These are phyloP conservation scores for Fallopia convolvulus DNA, from an alignment of 148 eudicot species.

Conservation along the genomic window DNA sequence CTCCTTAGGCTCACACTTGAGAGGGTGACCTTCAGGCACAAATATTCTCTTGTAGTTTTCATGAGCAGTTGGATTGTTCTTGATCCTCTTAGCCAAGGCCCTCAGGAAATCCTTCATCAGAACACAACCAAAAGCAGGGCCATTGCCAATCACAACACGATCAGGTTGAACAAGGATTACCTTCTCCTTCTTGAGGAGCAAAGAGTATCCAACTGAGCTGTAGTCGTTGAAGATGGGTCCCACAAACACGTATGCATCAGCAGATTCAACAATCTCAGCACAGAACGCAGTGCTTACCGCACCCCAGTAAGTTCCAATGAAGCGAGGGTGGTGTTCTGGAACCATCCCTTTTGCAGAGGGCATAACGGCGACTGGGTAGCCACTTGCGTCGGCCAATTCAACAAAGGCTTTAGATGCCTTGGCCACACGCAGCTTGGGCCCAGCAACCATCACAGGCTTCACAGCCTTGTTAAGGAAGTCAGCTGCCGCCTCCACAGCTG, in stretches of 20 bases:
- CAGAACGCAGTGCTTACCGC: constrained; percentile 76
- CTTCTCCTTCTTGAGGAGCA: constrained; percentile 72
- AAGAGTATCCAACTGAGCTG: constrained; percentile 80
- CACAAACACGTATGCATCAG: constrained; percentile 72
- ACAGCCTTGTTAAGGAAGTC: constrained; percentile 73
- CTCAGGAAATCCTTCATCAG: constrained; percentile 67
- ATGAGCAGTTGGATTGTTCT: constrained; percentile 47
- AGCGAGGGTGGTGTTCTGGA: constrained; percentile 62
- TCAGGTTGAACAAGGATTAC: constrained; percentile 63
- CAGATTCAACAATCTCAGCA: constrained; percentile 78
- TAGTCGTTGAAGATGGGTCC: constrained; percentile 83
- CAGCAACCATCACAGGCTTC: constrained; percentile 77
- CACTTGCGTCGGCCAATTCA: constrained; percentile 52
- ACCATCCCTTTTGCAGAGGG: constrained; percentile 72
- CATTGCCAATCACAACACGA: constrained; percentile 59
- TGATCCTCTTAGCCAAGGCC: constrained; percentile 45
- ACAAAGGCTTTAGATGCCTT: constrained; percentile 50
- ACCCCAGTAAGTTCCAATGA: constrained; percentile 81
- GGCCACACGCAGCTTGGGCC: constrained; percentile 57
- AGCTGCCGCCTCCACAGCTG: constrained; percentile 73
- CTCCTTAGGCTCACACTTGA: constrained; percentile 45
- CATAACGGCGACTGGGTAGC: constrained; percentile 57
- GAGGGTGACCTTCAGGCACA: constrained; percentile 63
- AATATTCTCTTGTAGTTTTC: constrained; percentile 69
- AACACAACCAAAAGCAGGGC: constrained; percentile 69